Evolutionary conservation across 2,329 filamentous ascomycete genomes (phyloP), one percentile per base, ranked within the genome.

Genomic region (Harringtonia lauricola): DNA sequence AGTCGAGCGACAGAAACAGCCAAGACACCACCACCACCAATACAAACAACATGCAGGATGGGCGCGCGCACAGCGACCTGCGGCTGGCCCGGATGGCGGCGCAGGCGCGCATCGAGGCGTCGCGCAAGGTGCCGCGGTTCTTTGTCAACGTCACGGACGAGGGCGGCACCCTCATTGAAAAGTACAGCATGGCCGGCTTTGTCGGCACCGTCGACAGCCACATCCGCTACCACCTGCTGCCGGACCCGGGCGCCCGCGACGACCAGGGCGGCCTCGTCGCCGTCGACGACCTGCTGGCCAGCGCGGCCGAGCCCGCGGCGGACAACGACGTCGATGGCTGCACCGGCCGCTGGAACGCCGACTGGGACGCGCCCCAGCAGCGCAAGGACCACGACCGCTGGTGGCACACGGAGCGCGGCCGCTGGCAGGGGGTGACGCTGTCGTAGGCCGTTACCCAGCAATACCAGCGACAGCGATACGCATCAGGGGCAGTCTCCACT

Each of bases 51-150:
- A n/a, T n/a, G n/a, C n/a, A n/a, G n/a, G n/a, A n/a, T n/a, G n/a
- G n/a, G n/a, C n/a, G n/a, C n/a, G n/a, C n/a, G n/a, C 29, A 45
- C 47, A 48, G 42, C 46, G 65, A 73, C 50, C 67, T 76, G 15
- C 59, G 64, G 43, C 54, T 62, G 18, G 68, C 80, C 2, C 75
- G 83, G 0, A 64, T 79, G 8, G 72, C 76, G 15, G 83, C 83
- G 0, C 83, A 88, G 56, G 61, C 69, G 0, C 71, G 83, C 1
- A 70, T 86, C 19, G 74, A 83, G 31, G 66, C 70, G 18, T 77
- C 79, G 0, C 66, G 70, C 19, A 62, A 63, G 21, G 54, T 62
- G 2, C 76, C 77, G 2, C 65, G 69, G 15, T 80, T 80, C 55
- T 66, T 67, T 8, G 67, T 86, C 30, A 71, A 76, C 12, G 69